Conservation (phyloP, 768 basidiomycete species). For the Antrodiella citrinella region DNA sequence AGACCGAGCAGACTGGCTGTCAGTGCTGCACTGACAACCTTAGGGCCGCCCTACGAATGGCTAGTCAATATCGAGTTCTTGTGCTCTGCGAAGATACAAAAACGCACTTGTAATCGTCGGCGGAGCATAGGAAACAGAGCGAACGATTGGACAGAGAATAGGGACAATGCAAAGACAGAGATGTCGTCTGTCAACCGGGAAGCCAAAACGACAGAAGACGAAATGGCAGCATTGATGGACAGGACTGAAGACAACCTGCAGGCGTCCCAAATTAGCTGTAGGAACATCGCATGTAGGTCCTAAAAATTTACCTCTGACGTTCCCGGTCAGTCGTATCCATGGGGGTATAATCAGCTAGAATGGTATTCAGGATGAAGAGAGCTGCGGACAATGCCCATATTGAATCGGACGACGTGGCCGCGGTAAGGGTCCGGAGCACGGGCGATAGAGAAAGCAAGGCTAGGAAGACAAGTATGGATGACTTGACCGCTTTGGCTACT, state of each 20-base stretch:
- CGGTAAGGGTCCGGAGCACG: slow-evolving; percentile 84
- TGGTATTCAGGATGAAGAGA: slow-evolving; percentile 73
- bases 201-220: slow-evolving; percentile 87
- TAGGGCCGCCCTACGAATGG: slow-evolving; percentile 36
- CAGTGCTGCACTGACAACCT: slow-evolving; percentile 36
- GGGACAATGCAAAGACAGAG: slow-evolving; percentile 82
- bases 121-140: slow-evolving; percentile 79
- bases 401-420: slow-evolving; percentile 92
- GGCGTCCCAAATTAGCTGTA: slow-evolving; percentile 7
- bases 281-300: slow-evolving; percentile 2
- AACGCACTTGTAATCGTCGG: slow-evolving; percentile 57
- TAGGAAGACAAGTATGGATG: slow-evolving; percentile 81
- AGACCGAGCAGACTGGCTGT: slow-evolving; percentile 45
- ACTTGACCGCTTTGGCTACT: slow-evolving; percentile 72
- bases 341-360: slow-evolving; percentile 77
- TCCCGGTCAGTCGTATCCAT: slow-evolving; percentile 36
- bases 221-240: slow-evolving; percentile 88
- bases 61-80: not conserved
- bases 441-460: slow-evolving; percentile 87
- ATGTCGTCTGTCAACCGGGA: slow-evolving; percentile 79
- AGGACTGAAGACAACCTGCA: slow-evolving; percentile 71
- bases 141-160: slow-evolving; percentile 78
- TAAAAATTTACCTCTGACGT: slow-evolving; percentile 40
- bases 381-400: slow-evolving; percentile 92
- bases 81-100: slow-evolving; percentile 7